A percentile compares a stretch with the other conserved stretches of the same genome.
These are phyloP conservation scores for Penicillium expansum DNA, from an alignment of 2,329 filamentous ascomycete genomes.

Conservation along the genomic window DNA sequence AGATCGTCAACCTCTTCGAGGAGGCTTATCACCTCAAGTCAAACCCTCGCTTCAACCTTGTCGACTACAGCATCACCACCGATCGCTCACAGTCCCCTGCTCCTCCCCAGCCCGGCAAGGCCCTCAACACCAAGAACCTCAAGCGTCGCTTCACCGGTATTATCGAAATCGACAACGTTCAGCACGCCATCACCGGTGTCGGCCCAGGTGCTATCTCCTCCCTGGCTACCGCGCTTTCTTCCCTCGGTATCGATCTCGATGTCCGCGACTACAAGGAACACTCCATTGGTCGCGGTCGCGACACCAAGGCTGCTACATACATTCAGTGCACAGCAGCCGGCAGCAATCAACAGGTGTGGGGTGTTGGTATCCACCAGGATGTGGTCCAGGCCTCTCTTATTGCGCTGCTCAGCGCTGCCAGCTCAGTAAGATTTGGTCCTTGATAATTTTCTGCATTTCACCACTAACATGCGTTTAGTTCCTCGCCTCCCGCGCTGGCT, in stretches of 20 bases:
- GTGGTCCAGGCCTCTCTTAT: conserved; percentile 86
- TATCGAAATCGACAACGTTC: conserved; percentile 74
- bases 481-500: conserved; percentile 66
- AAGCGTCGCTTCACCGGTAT: conserved; percentile 82
- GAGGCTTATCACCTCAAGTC: conserved; percentile 78
- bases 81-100: conserved; percentile 76
- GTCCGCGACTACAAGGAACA: conserved; percentile 97
- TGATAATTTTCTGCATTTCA: not conserved
- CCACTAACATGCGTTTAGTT: conserved; percentile 54
- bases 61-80: conserved; percentile 88
- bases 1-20: conserved; percentile 88
- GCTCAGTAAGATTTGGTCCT: conserved; percentile 62
- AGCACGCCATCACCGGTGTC: conserved; percentile 73
- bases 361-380: conserved; percentile 72
- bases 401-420: conserved; percentile 79
- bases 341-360: conserved; percentile 53
- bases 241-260: conserved; percentile 80
- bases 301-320: conserved; percentile 91
- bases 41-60: conserved; percentile 78
- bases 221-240: conserved; percentile 74
- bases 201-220: conserved; percentile 91
- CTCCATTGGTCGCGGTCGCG: conserved; percentile 74
- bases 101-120: conserved; percentile 66
- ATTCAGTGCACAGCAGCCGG: conserved; percentile 77
- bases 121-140: conserved; percentile 72